Evolutionary conservation across 768 basidiomycete species (phyloP), one percentile per base, ranked within the genome.

Genomic region (Mycena filopes): DNA sequence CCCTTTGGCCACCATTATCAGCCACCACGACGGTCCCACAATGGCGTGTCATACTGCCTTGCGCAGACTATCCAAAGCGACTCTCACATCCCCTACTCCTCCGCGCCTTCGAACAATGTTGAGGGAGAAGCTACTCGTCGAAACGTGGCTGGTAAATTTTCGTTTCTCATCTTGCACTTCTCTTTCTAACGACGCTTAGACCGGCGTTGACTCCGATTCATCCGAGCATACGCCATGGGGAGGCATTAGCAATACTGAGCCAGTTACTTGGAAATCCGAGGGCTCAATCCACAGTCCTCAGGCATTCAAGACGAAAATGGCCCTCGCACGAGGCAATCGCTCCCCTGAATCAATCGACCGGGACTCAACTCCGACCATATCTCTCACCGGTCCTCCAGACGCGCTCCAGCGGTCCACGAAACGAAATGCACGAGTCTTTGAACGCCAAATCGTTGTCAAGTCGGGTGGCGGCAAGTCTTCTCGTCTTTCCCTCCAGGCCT

Each of bases 211-310:
- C 33, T 70, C 67, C 41, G 74, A 75, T 16, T 73, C 78, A 26
- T 78, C 81, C 36, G 80, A 78, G n/a, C 81, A 82, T 63, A 72
- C 73, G 43, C 81, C 82, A 21, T 83, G 82, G 82, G 75, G 69
- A 45, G 75, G 65, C 25, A 58, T 71, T 11, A 68, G 67, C 43
- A 71, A 71, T 25, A 43, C 38, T 49, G 50, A 70, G 12, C 13
- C 56, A n/a, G 45, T 41, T 41, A 48, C 70, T 15, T 82, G 81
- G 81, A 75, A 75, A 38, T 74, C 81, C n/a, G 81, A 82, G 71
- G 80, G 80, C 31, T 81, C 80, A 11, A 64, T 78, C n/a, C 76
- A 76, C 63, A 71, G 80, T 46, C 74, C 78, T 16, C 76, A 77
- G 54, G 69, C 45, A 50, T 79, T 81, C 57, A 70, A 66, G 36